phyloP scores from a whole-genome alignment of 306 rosid genomes.

The Pueraria montana region DNA sequence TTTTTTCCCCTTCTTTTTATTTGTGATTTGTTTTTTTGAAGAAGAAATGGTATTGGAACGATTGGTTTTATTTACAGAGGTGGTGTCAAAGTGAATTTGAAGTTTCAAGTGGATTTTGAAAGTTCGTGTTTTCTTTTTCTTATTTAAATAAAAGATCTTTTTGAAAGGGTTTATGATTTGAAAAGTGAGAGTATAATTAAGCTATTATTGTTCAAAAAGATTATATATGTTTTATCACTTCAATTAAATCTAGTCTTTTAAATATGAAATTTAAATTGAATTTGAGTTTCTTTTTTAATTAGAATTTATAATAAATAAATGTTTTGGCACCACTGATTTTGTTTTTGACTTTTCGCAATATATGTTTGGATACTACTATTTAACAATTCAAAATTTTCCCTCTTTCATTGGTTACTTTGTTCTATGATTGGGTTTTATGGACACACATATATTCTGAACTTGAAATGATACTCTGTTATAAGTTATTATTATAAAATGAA shows the following conservation, averaged over 20 bases:
- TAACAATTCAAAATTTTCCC: neutral
- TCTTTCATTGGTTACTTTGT: neutral
- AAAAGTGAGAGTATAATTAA: neutral
- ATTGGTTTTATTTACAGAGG: neutral
- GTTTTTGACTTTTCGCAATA: neutral
- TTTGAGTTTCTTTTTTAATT: neutral
- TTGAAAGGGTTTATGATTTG: neutral
- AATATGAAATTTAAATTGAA: neutral
- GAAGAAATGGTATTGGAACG: neutral
- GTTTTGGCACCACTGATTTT: neutral
- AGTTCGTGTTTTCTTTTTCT: too few relatives aligned
- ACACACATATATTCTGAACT: neutral
- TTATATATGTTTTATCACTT: neutral
- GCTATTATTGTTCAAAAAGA: neutral
- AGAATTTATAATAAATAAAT: neutral
- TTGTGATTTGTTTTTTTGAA: neutral
- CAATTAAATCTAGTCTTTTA: neutral
- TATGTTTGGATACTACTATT: neutral
- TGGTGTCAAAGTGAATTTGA: neutral
- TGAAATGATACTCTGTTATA: neutral
- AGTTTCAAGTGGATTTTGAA: neutral
- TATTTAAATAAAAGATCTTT: neutral
- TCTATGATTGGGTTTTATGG: neutral
- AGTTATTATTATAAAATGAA: neutral
- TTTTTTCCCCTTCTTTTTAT: neutral